Base-by-base conservation (phyloP, 257 asterid genomes). In the Nicotiana noctiflora region DNA sequence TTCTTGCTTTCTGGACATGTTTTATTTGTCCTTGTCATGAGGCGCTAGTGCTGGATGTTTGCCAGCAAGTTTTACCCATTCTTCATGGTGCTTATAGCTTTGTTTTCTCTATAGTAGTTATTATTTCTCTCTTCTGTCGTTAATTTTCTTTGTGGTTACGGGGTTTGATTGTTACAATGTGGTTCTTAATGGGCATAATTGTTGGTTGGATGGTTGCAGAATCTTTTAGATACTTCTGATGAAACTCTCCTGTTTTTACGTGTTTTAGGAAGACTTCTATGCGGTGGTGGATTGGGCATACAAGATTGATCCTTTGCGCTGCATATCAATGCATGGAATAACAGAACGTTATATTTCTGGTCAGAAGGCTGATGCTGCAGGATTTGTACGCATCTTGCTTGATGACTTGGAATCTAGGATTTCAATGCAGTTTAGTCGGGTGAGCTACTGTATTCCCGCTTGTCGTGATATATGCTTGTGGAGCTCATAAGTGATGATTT, bases 321-420 rank as follows among this genome's bases (percentile, higher is more conserved):
- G 97, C 84, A 92, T 96, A 89, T 96, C 99, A 44, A 94, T 96
- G 99, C 96, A 94, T 79, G 98, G 99, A 86, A 91, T 91, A 63
- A 94, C 99, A 25, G 98, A 96, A 74, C 90, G 92, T 12, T 94
- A 90, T 86, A 93, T 96, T 83, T 94, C 98, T 84, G 91, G 95
- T 83, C 96, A 90, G 88, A 96, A 96, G 89, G 91, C 90, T 83
- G 98, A 96, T 81, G 95, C 94, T 75, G 96, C 97, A 79, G 99
- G 98, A 67, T 96, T 87, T 87, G 98, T 94, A 83, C 97, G 94
- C 62, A 82, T 90, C 49, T 83, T 96, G 88, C 98, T 96, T 82
- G 99, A 96, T 90, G 99, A 96, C 88, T 88, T 96, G 83, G 99
- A 92, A 82, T 84, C 88, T 87, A 91, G 92, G 87, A 94, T 96